Evolutionary conservation across 306 rosid species (phyloP).

Genomic region (Trifolium repens): DNA sequence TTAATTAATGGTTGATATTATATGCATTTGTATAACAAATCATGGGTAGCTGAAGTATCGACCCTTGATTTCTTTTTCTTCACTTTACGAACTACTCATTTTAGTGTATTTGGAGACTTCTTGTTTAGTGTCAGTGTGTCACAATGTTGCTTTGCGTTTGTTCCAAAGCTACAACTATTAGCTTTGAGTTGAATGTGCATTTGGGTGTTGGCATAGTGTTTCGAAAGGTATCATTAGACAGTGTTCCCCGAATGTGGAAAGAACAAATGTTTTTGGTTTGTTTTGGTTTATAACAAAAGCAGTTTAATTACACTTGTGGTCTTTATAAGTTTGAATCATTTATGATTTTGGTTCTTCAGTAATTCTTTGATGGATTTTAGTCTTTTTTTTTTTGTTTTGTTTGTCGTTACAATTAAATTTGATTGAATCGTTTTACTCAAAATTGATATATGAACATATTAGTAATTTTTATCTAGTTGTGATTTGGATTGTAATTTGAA

Average conservation of each 20-base stretch:
- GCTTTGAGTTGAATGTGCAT: not conserved
- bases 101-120: not conserved
- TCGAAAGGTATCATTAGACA: not conserved
- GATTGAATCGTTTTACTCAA: not conserved
- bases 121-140: not conserved
- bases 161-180: constrained; percentile 1
- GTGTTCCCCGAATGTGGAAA: not conserved
- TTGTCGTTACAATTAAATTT: not conserved
- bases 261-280: not conserved
- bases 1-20: not conserved
- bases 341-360: not conserved
- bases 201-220: not conserved
- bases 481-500: too few species aligned
- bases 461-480: too few species aligned
- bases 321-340: not conserved
- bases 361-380: not conserved
- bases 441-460: too few species aligned
- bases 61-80: not conserved
- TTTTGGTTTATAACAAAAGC: not conserved
- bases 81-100: not conserved
- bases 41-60: not conserved
- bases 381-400: not conserved
- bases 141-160: not conserved
- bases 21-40: not conserved
- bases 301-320: not conserved